Percentiles rank a stretch among this genome's conserved stretches.
Evolutionary conservation across 2,329 filamentous ascomycete genomes (phyloP).

Genomic region (Arthrobotrys pseudoclavata): DNA sequence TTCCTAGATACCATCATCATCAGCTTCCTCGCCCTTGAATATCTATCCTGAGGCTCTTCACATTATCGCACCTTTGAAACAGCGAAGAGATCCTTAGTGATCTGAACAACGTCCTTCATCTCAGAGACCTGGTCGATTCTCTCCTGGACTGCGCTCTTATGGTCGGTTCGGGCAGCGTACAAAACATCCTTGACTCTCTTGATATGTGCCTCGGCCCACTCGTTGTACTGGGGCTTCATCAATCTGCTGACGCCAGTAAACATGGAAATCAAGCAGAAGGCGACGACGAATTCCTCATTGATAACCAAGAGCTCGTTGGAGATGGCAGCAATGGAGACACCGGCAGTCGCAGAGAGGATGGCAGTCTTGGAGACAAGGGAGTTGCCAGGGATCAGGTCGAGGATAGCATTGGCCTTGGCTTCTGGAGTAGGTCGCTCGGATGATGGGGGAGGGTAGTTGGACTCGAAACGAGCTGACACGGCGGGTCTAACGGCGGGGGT

Average conservation of each 20-base stretch:
- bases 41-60: background rate
- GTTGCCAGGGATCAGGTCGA: slow-evolving; percentile 93
- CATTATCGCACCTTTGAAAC: slow-evolving; percentile 86
- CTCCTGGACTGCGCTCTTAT: slow-evolving; percentile 93
- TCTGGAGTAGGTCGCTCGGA: slow-evolving; percentile 90
- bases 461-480: slow-evolving; percentile 75
- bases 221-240: slow-evolving; percentile 88
- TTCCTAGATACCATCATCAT: slow-evolving; percentile 73
- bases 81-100: slow-evolving; percentile 96
- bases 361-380: slow-evolving; percentile 95
- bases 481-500: slow-evolving; percentile 80
- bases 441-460: slow-evolving; percentile 73
- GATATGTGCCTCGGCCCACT: slow-evolving; percentile 91
- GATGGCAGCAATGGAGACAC: slow-evolving; percentile 91
- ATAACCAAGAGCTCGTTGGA: slow-evolving; percentile 99
- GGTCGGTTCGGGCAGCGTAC: slow-evolving; percentile 92
- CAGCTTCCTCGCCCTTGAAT: background rate
- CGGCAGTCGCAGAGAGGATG: slow-evolving; percentile 92
- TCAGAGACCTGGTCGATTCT: slow-evolving; percentile 95
- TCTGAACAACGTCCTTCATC: slow-evolving; percentile 91
- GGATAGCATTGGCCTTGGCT: slow-evolving; percentile 95
- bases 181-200: slow-evolving; percentile 95
- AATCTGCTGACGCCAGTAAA: slow-evolving; percentile 94
- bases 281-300: slow-evolving; percentile 98
- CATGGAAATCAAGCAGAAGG: slow-evolving; percentile 90